Evolutionary conservation across 768 basidiomycete genomes (phyloP).

Genomic region (Termitomyces sp.): DNA sequence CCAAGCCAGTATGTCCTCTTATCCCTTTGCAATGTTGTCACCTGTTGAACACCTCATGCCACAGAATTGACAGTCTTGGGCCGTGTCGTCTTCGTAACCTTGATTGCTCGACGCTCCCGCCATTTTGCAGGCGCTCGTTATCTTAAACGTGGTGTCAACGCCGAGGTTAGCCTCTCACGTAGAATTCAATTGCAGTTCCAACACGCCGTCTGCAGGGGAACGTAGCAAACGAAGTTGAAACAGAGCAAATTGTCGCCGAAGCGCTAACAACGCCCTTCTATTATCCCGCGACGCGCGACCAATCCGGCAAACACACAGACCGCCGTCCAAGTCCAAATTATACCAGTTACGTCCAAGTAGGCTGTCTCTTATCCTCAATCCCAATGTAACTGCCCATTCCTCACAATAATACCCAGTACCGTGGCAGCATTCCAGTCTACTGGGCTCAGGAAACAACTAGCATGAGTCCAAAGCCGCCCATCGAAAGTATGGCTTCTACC

Average conservation of each 20-base stretch:
- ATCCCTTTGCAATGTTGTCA: background rate
- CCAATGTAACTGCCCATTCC: background rate
- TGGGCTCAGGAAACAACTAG: constrained; percentile 94
- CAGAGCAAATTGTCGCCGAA: constrained; percentile 94
- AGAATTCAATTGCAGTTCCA: background rate
- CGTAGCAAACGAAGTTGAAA: constrained; percentile 98
- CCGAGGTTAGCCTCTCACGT: constrained; percentile 52
- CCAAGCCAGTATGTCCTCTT: constrained; percentile 80
- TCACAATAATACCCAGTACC: constrained; percentile 47
- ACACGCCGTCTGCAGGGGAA: constrained; percentile 61
- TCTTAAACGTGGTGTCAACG: constrained; percentile 90
- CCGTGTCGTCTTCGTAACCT: constrained; percentile 84
- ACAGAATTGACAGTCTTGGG: constrained; percentile 88
- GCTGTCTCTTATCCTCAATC: background rate
- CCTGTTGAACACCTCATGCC: background rate
- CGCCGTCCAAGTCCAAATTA: constrained; percentile 77
- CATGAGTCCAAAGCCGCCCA: constrained; percentile 91
- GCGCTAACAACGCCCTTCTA: constrained; percentile 88
- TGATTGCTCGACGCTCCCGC: constrained; percentile 92
- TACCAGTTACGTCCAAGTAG: constrained; percentile 90
- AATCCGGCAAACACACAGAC: constrained; percentile 23
- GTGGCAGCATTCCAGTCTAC: constrained; percentile 93
- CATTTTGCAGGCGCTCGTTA: constrained; percentile 96
- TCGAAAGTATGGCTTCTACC: constrained; percentile 69
- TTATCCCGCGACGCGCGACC: constrained; percentile 45